Evolutionary conservation across 164 flowering plant genomes (phyloP).

Genomic region (Piper betle): DNA sequence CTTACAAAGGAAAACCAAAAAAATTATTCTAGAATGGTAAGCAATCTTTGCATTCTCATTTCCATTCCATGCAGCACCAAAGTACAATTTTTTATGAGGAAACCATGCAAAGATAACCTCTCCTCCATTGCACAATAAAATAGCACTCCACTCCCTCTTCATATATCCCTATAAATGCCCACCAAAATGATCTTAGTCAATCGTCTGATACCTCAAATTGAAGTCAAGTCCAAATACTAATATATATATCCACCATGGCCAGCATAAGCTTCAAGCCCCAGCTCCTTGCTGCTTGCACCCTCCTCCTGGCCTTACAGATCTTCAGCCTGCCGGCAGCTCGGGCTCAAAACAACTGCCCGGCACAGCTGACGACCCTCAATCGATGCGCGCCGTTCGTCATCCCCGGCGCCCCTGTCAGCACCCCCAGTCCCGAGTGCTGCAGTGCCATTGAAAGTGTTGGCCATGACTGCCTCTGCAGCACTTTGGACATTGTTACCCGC

Average conservation of each 20-base stretch:
- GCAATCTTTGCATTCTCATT: too few species aligned
- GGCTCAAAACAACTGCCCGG: constrained; percentile 4
- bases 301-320: neutral
- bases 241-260: neutral
- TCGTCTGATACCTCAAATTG: too few species aligned
- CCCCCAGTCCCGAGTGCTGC: constrained; percentile 4
- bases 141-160: too few species aligned
- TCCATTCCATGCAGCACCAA: too few species aligned
- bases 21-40: too few species aligned
- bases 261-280: neutral
- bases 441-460: neutral
- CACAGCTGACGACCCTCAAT: constrained; percentile 1
- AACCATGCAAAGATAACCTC: too few species aligned
- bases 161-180: too few species aligned
- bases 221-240: too few species aligned
- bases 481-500: constrained; percentile 2
- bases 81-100: too few species aligned
- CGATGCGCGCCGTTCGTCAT: constrained; percentile 5
- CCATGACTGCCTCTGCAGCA: constrained; percentile 6
- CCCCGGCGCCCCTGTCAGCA: neutral
- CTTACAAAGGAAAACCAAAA: too few species aligned
- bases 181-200: too few species aligned
- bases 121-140: too few species aligned
- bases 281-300: neutral
- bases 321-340: neutral